These are phyloP conservation scores for Melanomma pulvis-pyrius DNA, from an alignment of 495 filamentous ascomycete species.

Conservation along the genomic window DNA sequence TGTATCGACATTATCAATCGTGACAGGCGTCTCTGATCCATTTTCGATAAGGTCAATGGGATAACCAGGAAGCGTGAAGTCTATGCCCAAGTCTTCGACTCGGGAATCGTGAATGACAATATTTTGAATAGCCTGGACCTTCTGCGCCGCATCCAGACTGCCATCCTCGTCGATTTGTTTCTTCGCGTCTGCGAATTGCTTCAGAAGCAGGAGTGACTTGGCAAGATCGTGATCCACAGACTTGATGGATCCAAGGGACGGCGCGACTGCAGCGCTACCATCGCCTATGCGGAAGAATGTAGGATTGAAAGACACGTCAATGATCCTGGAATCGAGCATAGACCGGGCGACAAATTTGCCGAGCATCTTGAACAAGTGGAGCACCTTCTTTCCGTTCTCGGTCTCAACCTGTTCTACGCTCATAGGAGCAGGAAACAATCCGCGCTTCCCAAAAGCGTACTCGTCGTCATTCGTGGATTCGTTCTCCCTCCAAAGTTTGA, in stretches of 20 bases:
- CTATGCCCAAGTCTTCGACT: slow-evolving; percentile 86
- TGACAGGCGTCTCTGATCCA: slow-evolving; percentile 73
- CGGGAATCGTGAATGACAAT: slow-evolving; percentile 71
- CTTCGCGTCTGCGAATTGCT: slow-evolving; percentile 83
- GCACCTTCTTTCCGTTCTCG: slow-evolving; percentile 77
- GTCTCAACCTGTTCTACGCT: slow-evolving; percentile 72
- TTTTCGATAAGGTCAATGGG: slow-evolving; percentile 81
- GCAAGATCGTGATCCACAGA: slow-evolving; percentile 86
- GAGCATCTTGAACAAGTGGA: slow-evolving; percentile 88
- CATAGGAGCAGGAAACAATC: slow-evolving; percentile 92
- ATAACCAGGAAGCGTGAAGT: slow-evolving; percentile 95
- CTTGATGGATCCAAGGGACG: slow-evolving; percentile 90
- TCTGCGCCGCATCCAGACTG: slow-evolving; percentile 65
- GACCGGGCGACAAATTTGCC: slow-evolving; percentile 97
- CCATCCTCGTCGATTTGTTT: slow-evolving; percentile 74
- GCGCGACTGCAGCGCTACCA: slow-evolving; percentile 68
- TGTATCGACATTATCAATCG: slow-evolving; percentile 82
- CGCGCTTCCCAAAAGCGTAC: slow-evolving; percentile 82
- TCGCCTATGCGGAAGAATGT: slow-evolving; percentile 96
- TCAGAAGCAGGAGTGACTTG: slow-evolving; percentile 81
- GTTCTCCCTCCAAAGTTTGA: slow-evolving; percentile 93
- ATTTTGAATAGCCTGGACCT: slow-evolving; percentile 65
- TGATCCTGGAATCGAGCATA: slow-evolving; percentile 98
- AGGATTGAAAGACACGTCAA: slow-evolving; percentile 96
- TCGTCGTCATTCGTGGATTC: slow-evolving; percentile 76